Evolutionary conservation across 1,284 basidiomycete genomes (phyloP).

Genomic region (Leccinum subspadiceum): DNA sequence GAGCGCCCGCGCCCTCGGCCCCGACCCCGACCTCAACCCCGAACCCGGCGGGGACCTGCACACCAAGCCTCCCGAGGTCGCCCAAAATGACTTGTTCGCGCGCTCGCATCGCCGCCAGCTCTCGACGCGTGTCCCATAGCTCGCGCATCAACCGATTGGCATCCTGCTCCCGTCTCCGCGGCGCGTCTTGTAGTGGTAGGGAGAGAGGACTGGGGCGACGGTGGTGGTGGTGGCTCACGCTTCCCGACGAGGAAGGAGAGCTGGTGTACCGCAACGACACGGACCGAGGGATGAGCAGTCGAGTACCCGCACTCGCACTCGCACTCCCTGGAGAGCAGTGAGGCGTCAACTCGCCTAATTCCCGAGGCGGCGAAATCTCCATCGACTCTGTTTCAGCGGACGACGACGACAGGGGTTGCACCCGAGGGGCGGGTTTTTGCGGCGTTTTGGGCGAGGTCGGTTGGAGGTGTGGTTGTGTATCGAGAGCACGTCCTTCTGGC

Average conservation of each 20-base stretch:
- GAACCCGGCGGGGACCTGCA: not conserved
- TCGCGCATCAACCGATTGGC: constrained; percentile 16
- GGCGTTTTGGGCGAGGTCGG: not conserved
- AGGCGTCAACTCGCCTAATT: constrained; percentile 11
- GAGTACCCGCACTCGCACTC: not conserved
- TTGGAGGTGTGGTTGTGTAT: not conserved
- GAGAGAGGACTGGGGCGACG: not conserved
- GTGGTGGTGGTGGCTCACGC: not conserved
- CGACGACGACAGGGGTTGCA: not conserved
- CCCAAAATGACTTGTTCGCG: constrained; percentile 21
- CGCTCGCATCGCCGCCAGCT: constrained; percentile 22
- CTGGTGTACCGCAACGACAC: not conserved
- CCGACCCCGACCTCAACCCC: not conserved
- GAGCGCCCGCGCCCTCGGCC: not conserved
- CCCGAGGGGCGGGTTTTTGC: not conserved
- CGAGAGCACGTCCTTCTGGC: not conserved
- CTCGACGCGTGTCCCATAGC: constrained; percentile 25
- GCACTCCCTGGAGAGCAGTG: not conserved
- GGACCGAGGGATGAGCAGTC: not conserved
- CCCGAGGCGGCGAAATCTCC: constrained; percentile 2
- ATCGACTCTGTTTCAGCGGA: not conserved
- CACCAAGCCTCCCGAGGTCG: constrained; percentile 23
- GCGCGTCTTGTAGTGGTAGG: not conserved
- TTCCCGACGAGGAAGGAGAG: not conserved
- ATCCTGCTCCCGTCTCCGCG: constrained; percentile 1